Evolutionary conservation across 495 filamentous ascomycete species (phyloP).

Genomic region (Aspergillus campestris): DNA sequence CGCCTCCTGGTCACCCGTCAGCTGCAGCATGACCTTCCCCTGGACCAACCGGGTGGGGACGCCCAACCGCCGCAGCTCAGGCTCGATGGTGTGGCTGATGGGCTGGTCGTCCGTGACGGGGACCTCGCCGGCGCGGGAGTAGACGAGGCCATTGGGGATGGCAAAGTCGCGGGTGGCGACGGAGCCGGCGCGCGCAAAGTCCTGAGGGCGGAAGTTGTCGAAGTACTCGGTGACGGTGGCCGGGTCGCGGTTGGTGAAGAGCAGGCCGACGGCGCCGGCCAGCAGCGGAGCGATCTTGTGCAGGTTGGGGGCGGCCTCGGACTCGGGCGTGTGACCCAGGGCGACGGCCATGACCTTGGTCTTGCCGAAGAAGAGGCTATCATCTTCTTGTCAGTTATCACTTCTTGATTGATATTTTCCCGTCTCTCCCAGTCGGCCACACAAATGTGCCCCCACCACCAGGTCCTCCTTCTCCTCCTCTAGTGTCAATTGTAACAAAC

Average conservation of each 20-base stretch:
- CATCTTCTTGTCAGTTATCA: slow-evolving; percentile 3
- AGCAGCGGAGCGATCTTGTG: slow-evolving; percentile 62
- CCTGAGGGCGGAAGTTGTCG: slow-evolving; percentile 52
- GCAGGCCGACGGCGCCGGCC: slow-evolving; percentile 73
- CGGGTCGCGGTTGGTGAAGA: slow-evolving; percentile 74
- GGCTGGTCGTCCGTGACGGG: slow-evolving; percentile 74
- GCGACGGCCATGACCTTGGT: slow-evolving; percentile 97
- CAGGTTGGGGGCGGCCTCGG: slow-evolving; percentile 67
- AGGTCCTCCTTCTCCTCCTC: neutral
- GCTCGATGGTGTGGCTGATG: slow-evolving; percentile 78
- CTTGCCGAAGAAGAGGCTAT: slow-evolving; percentile 95
- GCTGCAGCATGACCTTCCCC: slow-evolving; percentile 77
- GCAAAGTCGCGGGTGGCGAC: slow-evolving; percentile 62
- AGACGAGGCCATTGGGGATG: slow-evolving; percentile 70
- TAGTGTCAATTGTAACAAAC: slow-evolving; percentile 7
- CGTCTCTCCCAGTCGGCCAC: neutral
- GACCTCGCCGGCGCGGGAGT: slow-evolving; percentile 68
- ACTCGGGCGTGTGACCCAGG: slow-evolving; percentile 64
- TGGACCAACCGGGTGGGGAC: slow-evolving; percentile 81
- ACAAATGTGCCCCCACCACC: neutral
- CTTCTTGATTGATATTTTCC: neutral
- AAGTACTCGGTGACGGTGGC: slow-evolving; percentile 60
- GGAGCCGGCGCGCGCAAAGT: slow-evolving; percentile 86
- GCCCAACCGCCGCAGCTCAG: slow-evolving; percentile 73
- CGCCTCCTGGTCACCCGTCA: slow-evolving; percentile 51